Evolutionary conservation across 2,329 filamentous ascomycete species (phyloP), one percentile per base, ranked within the genome.

Genomic region (Fusarium marasasianum): DNA sequence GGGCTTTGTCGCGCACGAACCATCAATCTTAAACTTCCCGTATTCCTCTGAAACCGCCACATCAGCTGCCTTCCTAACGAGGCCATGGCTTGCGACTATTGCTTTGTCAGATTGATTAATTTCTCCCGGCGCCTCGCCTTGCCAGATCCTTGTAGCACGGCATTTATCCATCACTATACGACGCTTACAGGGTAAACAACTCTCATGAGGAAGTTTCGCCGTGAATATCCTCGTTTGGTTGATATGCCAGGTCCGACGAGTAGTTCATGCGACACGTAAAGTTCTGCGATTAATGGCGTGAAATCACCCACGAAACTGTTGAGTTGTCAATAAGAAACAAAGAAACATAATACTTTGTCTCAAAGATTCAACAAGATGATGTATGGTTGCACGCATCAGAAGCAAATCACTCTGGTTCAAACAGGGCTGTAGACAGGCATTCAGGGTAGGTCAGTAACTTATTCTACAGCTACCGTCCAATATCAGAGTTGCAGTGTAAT

Each of bases 71-170:
- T 70, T 66, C 67, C 66, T 55, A 66, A 70, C 45, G 31, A 43
- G 41, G 66, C 40, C 18, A 40, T 62, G 64, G 50, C n/a, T 24
- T 68, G 55, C 50, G 41, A 66, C 66, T 66, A 24, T 24, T 31
- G 29, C 26, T 47, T 29, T 31, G 47, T 66, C 66, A 66, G n/a
- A 50, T 70, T 71, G 26, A 70, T 70, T 71, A 33, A 59, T 48
- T 50, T 35, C 43, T 54, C 17, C 26, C 11, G 33, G n/a, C 26
- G 37, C 41, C 35, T 44, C n/a, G 22, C 26, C 53, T 41, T 24
- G 33, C 45, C 20, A 22, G 43, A 55, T 53, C 65, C 45, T 45
- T 17, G 38, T 48, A 60, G 35, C 8, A 45, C 26, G 31, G 50
- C 14, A n/a, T 40, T 41, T 9, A 17, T 40, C 10, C 29, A 41